Percentiles rank a stretch among this genome's conserved stretches.
Conservation (phyloP, 148 eudicot genomes). For the Polygonum maritimum region DNA sequence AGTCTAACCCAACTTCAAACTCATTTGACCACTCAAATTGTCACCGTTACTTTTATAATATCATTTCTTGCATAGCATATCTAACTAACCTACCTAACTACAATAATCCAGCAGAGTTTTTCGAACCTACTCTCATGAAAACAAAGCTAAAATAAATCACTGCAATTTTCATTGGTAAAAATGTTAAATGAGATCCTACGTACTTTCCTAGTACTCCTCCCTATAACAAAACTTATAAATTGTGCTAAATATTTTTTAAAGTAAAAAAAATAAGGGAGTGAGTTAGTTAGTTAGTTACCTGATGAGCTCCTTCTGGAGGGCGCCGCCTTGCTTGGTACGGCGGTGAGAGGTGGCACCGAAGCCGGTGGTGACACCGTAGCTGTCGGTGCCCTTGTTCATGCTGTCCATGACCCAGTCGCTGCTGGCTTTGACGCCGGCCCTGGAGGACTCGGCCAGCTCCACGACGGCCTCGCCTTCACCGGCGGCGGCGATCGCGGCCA, state of each 20-base stretch:
- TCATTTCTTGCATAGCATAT: too few relatives aligned
- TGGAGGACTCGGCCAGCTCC: slow-evolving; percentile 21
- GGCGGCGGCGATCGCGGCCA: slow-evolving; percentile 19
- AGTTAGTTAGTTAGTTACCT: slow-evolving; percentile 7
- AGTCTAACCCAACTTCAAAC: not conserved
- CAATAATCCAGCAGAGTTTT: too few relatives aligned
- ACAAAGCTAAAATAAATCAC: not conserved
- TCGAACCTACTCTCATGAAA: too few relatives aligned
- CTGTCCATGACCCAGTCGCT: slow-evolving; percentile 31
- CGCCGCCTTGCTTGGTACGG: slow-evolving; percentile 24
- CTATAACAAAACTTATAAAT: too few relatives aligned
- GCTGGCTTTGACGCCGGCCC: slow-evolving; percentile 26
- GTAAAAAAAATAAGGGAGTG: not conserved
- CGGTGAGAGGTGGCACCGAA: slow-evolving; percentile 29
- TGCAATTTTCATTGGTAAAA: not conserved
- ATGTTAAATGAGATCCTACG: not conserved
- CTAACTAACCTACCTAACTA: too few relatives aligned
- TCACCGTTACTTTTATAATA: too few relatives aligned
- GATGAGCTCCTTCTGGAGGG: slow-evolving; percentile 26
- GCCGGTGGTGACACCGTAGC: slow-evolving; percentile 28
- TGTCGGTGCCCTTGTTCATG: slow-evolving; percentile 21
- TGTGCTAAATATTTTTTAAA: not conserved
- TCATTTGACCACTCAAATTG: too few relatives aligned
- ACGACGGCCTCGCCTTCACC: slow-evolving; percentile 6
- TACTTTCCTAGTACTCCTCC: not conserved